Conservation (phyloP, 1,284 basidiomycete genomes). For the Sphagnurus paluster region DNA sequence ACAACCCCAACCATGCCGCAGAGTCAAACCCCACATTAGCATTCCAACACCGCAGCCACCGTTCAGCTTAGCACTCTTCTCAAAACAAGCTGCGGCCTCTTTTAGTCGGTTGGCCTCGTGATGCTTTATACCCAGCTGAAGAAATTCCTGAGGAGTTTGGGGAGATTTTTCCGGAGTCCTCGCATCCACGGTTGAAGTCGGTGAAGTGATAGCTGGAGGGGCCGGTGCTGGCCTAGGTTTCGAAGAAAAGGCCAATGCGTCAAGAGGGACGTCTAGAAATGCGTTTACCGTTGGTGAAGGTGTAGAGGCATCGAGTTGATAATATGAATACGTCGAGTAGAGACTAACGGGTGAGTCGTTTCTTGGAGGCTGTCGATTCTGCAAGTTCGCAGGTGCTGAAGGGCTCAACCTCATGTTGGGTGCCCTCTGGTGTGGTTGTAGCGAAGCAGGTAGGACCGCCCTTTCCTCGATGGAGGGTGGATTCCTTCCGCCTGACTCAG, state of each 20-base stretch:
- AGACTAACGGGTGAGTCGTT: constrained; percentile 47
- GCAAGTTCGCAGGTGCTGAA: neutral
- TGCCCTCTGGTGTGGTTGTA: neutral
- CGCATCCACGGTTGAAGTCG: constrained; percentile 8
- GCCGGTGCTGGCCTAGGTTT: constrained; percentile 15
- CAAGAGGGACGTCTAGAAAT: constrained; percentile 20
- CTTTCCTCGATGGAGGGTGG: constrained; percentile 2
- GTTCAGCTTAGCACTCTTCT: constrained; percentile 71
- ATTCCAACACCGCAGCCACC: constrained; percentile 89
- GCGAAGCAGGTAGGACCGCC: neutral
- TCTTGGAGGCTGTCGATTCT: constrained; percentile 26
- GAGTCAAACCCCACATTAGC: constrained; percentile 90
- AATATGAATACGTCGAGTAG: constrained; percentile 69
- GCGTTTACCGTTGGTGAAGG: constrained; percentile 38
- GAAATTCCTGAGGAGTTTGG: constrained; percentile 57
- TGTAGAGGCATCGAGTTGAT: constrained; percentile 48
- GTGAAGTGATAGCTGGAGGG: constrained; percentile 12
- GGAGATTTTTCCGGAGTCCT: constrained; percentile 10
- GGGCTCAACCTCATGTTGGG: constrained; percentile 6
- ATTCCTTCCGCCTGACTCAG: constrained; percentile 5
- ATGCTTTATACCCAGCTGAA: constrained; percentile 77
- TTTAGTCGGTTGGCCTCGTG: constrained; percentile 78
- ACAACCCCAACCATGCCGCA: constrained; percentile 89
- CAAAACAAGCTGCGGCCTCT: constrained; percentile 79
- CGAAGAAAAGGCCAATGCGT: constrained; percentile 20